Conservation (phyloP, 2,329 filamentous ascomycete species). For the Helminthosporium solani region DNA sequence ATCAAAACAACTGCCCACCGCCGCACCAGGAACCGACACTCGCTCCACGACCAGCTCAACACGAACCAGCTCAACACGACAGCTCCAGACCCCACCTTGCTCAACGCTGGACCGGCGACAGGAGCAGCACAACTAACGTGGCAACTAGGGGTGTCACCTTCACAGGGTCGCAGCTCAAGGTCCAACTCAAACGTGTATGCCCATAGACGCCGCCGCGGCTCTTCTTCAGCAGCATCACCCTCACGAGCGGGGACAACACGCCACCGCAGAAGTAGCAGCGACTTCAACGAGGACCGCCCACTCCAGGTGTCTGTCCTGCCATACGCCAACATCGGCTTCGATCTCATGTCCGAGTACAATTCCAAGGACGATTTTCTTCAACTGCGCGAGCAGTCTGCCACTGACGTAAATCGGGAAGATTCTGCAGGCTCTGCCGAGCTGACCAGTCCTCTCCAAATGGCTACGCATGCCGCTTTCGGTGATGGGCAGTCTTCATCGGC, state of each 20-base stretch:
- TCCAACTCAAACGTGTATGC: not conserved
- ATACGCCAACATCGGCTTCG: not conserved
- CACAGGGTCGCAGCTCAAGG: not conserved
- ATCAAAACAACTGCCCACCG: not conserved
- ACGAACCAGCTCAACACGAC: not conserved
- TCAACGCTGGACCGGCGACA: not conserved
- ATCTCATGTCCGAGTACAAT: no score
- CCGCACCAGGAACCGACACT: not conserved
- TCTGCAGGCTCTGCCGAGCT: not conserved
- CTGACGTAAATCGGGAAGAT: not conserved
- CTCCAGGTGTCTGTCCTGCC: not conserved
- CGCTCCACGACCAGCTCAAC: not conserved
- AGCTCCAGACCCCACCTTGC: not conserved
- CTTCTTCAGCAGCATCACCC: conserved; percentile 4
- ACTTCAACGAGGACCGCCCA: not conserved
- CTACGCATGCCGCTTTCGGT: not conserved
- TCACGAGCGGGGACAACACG: not conserved
- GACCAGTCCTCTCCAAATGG: not conserved
- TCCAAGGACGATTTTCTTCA: no score
- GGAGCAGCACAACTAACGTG: no score
- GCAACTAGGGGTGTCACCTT: not conserved
- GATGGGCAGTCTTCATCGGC: not conserved
- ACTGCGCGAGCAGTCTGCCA: no score
- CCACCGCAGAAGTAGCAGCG: not conserved
- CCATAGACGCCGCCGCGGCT: not conserved